Percentiles rank a stretch among this genome's conserved stretches.
These are phyloP conservation scores for Hypoxylon fuscum DNA, from an alignment of 495 filamentous ascomycete species.

Conservation along the genomic window DNA sequence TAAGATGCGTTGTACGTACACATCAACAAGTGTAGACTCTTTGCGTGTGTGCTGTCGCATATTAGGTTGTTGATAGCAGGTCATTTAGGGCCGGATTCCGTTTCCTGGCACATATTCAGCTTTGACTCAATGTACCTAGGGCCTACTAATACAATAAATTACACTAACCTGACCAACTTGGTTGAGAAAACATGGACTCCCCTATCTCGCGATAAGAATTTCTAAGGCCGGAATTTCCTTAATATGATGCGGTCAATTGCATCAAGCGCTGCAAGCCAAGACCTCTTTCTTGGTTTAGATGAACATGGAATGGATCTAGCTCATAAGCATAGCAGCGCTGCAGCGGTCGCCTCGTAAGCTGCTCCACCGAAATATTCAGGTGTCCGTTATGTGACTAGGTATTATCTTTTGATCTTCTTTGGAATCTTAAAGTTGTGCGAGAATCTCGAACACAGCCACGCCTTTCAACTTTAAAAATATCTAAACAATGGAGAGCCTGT, in stretches of 20 bases:
- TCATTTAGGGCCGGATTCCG: no score
- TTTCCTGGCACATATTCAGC: no score
- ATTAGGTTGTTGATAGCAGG: neutral
- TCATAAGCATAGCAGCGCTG: neutral
- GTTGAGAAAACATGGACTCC: neutral
- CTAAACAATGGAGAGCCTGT: no score
- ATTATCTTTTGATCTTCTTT: no score
- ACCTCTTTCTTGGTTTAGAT: slow-evolving; percentile 3
- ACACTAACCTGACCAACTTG: no score
- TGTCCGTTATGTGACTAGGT: no score
- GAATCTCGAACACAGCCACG: no score
- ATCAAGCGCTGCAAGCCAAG: slow-evolving; percentile 27
- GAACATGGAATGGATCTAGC: slow-evolving; percentile 9
- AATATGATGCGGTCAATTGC: slow-evolving; percentile 16
- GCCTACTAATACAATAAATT: no score
- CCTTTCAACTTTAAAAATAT: no score
- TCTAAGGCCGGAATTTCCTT: slow-evolving; percentile 10
- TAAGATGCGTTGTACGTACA: neutral
- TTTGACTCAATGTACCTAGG: no score
- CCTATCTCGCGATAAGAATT: slow-evolving; percentile 5
- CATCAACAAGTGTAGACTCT: neutral
- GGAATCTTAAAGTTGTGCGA: no score
- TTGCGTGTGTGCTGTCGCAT: neutral
- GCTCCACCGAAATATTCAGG: slow-evolving; percentile 16
- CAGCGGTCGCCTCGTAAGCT: slow-evolving; percentile 12